Evolutionary conservation across 192 early-diverging fungal genomes (phyloP).

Genomic region (Rhizophlyctis rosea): DNA sequence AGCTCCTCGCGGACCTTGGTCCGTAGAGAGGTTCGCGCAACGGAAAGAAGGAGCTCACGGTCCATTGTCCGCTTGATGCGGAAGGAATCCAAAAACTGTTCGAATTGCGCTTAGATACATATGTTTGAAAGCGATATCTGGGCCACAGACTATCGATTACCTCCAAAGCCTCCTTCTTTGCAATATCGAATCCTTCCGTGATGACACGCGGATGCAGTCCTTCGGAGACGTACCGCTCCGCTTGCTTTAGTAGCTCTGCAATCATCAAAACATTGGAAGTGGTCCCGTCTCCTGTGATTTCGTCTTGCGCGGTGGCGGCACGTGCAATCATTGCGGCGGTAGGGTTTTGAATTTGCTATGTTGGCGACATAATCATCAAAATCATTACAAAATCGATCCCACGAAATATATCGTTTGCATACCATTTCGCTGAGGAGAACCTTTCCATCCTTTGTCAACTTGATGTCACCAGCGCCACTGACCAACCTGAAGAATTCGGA

Average conservation of each 20-base stretch:
- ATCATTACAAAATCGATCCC: no score
- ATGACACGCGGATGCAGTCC: conserved; percentile 94
- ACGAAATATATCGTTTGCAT: conserved; percentile 22
- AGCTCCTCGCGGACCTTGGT: conserved; percentile 90
- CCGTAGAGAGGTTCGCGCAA: conserved; percentile 91
- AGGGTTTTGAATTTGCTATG: conserved; percentile 98
- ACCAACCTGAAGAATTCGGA: conserved; percentile 67
- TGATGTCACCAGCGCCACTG: conserved; percentile 92
- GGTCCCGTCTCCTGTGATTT: conserved; percentile 98
- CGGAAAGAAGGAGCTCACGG: conserved; percentile 83
- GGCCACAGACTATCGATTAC: conserved; percentile 37
- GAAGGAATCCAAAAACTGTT: conserved; percentile 86
- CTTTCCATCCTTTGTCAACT: conserved; percentile 99
- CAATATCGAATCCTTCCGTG: conserved; percentile 95
- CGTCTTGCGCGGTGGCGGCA: conserved; percentile 98
- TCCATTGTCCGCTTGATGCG: conserved; percentile 75
- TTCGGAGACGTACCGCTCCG: conserved; percentile 87
- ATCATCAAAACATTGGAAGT: conserved; percentile 96
- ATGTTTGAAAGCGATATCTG: background rate
- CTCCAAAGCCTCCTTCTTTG: conserved; percentile 88
- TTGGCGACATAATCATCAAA: no score
- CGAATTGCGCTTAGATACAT: conserved; percentile 3
- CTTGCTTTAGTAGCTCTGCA: conserved; percentile 96
- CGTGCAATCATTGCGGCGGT: conserved; percentile 99
- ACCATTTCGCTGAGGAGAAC: conserved; percentile 98